These are phyloP conservation scores for Leucosporidium creatinivorum DNA, from an alignment of 768 basidiomycete species.

Conservation along the genomic window DNA sequence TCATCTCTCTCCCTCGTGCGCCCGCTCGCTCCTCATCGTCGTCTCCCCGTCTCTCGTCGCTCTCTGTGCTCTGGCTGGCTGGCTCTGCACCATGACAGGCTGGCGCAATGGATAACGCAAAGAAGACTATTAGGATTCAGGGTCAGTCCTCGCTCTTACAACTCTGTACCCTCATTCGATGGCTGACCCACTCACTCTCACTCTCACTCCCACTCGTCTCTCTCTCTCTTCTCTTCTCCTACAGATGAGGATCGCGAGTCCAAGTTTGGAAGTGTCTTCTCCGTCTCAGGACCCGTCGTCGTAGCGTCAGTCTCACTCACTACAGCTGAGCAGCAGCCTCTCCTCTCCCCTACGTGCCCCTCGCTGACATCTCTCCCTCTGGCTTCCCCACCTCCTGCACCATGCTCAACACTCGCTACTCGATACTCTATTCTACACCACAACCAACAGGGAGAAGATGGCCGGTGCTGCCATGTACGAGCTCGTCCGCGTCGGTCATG, in stretches of 20 bases:
- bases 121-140: conserved; percentile 34
- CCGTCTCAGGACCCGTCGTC: conserved; percentile 97
- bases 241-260: conserved; percentile 40
- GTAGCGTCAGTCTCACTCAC: conserved; percentile 51
- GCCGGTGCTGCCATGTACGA: conserved; percentile 93
- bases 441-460: conserved; percentile 81
- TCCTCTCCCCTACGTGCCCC: neutral
- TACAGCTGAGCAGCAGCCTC: no score
- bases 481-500: conserved; percentile 91
- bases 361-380: neutral
- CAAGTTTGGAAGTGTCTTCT: conserved; percentile 75
- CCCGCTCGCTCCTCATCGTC: no score
- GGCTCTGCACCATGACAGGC: conserved; percentile 14
- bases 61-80: no score
- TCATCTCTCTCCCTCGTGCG: no score
- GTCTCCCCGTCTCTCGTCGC: no score
- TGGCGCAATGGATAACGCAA: conserved; percentile 38
- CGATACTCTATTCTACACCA: neutral
- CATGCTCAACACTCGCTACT: neutral
- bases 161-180: neutral
- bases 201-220: neutral
- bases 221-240: neutral
- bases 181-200: neutral
- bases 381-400: neutral
- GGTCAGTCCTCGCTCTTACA: conserved; percentile 12